Conservation (phyloP, 2,329 filamentous ascomycete genomes). For the Sphaerulina musiva region DNA sequence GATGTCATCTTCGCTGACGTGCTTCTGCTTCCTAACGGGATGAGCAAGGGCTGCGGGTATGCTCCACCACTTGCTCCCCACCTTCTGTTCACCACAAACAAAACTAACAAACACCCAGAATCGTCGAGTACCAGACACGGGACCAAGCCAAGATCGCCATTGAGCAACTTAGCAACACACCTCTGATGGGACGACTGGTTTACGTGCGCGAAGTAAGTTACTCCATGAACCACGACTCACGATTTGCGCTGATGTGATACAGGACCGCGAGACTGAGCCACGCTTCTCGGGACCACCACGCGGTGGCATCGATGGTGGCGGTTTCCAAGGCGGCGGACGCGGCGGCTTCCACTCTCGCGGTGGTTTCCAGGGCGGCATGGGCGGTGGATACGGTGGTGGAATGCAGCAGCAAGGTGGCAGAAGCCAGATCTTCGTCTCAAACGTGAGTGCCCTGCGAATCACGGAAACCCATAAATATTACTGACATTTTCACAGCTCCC, state of each 20-base stretch:
- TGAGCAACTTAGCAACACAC: conserved; percentile 97
- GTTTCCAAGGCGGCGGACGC: conserved; percentile 52
- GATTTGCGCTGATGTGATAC: conserved; percentile 13
- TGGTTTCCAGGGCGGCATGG: conserved; percentile 40
- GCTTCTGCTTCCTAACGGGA: conserved; percentile 99
- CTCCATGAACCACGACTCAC: not conserved
- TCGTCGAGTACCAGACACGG: conserved; percentile 99
- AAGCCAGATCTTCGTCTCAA: conserved; percentile 93
- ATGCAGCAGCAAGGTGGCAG: conserved; percentile 56
- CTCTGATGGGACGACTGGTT: conserved; percentile 94
- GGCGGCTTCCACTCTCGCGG: conserved; percentile 36
- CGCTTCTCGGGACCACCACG: conserved; percentile 54
- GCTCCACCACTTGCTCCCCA: conserved; percentile 36
- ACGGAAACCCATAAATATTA: conserved; percentile 12
- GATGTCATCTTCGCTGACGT: conserved; percentile 99
- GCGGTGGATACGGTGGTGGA: conserved; percentile 42
- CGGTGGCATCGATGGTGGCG: conserved; percentile 57
- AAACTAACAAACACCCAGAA: conserved; percentile 50
- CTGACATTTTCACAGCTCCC: conserved; percentile 61
- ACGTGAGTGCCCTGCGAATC: conserved; percentile 52
- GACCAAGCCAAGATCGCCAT: conserved; percentile 98
- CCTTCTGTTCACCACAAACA: not conserved
- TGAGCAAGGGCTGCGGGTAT: conserved; percentile 99
- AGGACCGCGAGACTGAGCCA: conserved; percentile 98
- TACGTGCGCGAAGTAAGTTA: conserved; percentile 85